A percentile compares a stretch with the other conserved stretches of the same genome.
phyloP scores from a whole-genome alignment of 202 grass and related monocot genomes.

The Bolboschoenoplectus hybrid region DNA sequence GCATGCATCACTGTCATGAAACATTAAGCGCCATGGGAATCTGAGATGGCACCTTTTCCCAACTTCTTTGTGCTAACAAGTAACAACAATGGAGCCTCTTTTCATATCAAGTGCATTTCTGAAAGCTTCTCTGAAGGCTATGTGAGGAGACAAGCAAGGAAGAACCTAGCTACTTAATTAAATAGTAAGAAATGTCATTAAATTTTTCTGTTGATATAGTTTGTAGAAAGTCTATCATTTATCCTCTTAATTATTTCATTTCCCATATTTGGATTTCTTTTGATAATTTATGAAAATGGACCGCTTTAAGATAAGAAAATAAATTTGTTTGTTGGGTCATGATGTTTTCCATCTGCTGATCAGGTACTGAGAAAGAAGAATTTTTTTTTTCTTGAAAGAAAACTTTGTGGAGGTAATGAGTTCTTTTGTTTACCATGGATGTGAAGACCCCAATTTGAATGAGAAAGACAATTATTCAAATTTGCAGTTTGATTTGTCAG shows the following conservation, averaged over 20 bases:
- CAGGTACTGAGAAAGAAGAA: conserved; percentile 4
- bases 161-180: not conserved
- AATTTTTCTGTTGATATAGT: not conserved
- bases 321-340: conserved; percentile 35
- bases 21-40: not conserved
- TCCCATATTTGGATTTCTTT: not conserved
- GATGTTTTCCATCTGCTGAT: conserved; percentile 7
- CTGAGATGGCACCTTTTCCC: not conserved
- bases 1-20: not conserved
- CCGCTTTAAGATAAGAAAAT: conserved; percentile 19
- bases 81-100: not conserved
- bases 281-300: conserved; percentile 27
- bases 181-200: not conserved
- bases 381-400: not conserved
- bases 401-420: conserved; percentile 15
- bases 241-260: not conserved
- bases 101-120: not conserved
- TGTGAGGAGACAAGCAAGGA: not conserved
- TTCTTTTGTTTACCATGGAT: conserved; percentile 4
- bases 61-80: not conserved
- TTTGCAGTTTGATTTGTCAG: conserved; percentile 12
- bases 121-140: not conserved
- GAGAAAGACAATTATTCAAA: not conserved
- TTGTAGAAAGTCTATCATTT: not conserved
- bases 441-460: conserved; percentile 17